Base-by-base conservation (phyloP, 2,329 filamentous ascomycete genomes). In the Parastagonospora avenae region DNA sequence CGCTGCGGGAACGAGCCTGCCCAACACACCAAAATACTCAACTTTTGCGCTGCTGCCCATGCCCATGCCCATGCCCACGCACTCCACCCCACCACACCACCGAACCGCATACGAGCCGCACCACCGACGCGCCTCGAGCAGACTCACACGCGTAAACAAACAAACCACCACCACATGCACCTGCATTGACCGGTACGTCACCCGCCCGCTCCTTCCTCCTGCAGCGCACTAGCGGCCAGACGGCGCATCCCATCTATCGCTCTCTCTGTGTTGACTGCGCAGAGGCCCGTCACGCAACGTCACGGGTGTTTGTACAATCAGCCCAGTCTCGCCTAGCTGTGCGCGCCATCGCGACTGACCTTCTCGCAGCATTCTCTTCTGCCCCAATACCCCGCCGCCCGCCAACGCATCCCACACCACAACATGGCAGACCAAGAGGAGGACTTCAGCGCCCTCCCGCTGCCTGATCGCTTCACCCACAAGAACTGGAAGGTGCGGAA, bases 401-500 rank as follows among this genome's bases (percentile, higher is more conserved):
- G 14, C 44, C 40, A 29, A 31, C 56, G 29, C 44, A 54, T 35
- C 48, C 55, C 50, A 46, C 47, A 49, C 42, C 53, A 41, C 57
- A 68, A 49, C 64, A 95, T 95, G 91, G 90, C 88, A 50, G 91
- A 95, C 60, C 78, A 82, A 72, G 90, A 93, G 74, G 90, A 92
- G 70, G 91, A 96, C 73, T 93, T 88, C 73, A 68, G 86, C 76
- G 85, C 88, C 59, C 79, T 96, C 55, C 89, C 91, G 37, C 76
- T 96, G 48, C 80, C 85, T 38, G 91, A 96, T 58, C 85, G 91
- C 71, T 95, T 92, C 77, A 80, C 84, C 47, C 91, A 96, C 80
- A 96, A 96, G 89, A 85, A 90, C 68, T 99, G 94, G 94, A 99
- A 99, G 82, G 92, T 96, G 36, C 85, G 94, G 68, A 99, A 99